Percentiles rank a stretch among this genome's conserved stretches.
These are phyloP conservation scores for Solanum piurae DNA, from an alignment of 257 asterid genomes.

Conservation along the genomic window DNA sequence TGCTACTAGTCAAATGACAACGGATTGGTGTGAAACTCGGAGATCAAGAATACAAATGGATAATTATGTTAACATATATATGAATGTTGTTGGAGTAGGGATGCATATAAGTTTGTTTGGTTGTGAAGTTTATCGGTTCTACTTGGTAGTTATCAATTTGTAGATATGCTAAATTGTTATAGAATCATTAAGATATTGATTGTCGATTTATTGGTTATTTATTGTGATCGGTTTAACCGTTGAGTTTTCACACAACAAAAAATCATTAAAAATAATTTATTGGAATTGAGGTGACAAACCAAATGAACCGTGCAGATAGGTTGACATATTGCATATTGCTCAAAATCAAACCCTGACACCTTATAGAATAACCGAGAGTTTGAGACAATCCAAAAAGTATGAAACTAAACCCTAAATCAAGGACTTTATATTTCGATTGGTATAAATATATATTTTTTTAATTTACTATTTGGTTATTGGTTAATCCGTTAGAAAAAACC, in stretches of 20 bases:
- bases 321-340: neutral
- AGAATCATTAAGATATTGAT: neutral
- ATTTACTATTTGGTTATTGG: neutral
- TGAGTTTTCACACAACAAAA: neutral
- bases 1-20: neutral
- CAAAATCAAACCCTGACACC: neutral
- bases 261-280: too few species aligned
- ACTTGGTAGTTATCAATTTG: neutral
- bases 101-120: neutral
- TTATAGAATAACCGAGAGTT: neutral
- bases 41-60: neutral
- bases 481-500: too few species aligned
- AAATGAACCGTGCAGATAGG: neutral
- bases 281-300: neutral
- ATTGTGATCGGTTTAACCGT: too few species aligned
- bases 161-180: neutral
- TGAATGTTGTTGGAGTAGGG: neutral
- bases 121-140: neutral
- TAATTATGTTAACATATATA: neutral
- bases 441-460: neutral
- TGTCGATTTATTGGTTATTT: too few species aligned
- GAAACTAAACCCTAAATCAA: neutral
- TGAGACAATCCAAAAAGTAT: neutral
- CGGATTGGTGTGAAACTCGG: neutral
- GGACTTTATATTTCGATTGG: neutral